These are phyloP conservation scores for Brassica balearica DNA, from an alignment of 441 rosid species.

Conservation along the genomic window DNA sequence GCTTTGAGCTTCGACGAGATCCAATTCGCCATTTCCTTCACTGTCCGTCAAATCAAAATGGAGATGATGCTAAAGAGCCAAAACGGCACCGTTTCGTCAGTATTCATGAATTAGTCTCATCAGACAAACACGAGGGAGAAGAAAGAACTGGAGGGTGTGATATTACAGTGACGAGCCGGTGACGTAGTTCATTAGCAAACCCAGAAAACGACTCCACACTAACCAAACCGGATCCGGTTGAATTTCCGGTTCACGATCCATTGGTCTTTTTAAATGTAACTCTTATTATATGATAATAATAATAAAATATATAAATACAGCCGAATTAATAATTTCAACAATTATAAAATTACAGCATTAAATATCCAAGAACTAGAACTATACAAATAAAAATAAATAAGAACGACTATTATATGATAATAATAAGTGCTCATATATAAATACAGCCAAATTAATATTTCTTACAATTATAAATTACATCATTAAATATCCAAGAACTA, in stretches of 20 bases:
- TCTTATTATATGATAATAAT: not conserved
- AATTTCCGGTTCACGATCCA: not conserved
- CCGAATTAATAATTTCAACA: too few species aligned
- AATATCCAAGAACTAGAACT: too few species aligned
- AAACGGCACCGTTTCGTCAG: conserved; percentile 10
- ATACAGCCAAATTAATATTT: not conserved
- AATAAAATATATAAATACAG: too few species aligned
- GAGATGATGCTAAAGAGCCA: not conserved
- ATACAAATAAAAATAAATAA: too few species aligned
- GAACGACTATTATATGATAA: too few species aligned
- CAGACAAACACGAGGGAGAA: conserved; percentile 27
- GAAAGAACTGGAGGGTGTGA: not conserved
- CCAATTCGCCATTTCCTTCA: conserved; percentile 80
- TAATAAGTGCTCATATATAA: too few species aligned
- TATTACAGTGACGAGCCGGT: not conserved
- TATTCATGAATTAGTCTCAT: conserved; percentile 9
- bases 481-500: not conserved
- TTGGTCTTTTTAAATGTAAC: too few species aligned
- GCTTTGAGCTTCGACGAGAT: conserved; percentile 96
- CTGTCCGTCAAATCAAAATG: not conserved
- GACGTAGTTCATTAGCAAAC: conserved; percentile 20
- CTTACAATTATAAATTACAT: not conserved
- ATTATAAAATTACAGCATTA: not conserved
- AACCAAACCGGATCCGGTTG: conserved; percentile 11
- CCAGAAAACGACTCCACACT: conserved; percentile 12